These are phyloP conservation scores for Fusarium sp. DNA, from an alignment of 2,329 filamentous ascomycete species.

Conservation along the genomic window DNA sequence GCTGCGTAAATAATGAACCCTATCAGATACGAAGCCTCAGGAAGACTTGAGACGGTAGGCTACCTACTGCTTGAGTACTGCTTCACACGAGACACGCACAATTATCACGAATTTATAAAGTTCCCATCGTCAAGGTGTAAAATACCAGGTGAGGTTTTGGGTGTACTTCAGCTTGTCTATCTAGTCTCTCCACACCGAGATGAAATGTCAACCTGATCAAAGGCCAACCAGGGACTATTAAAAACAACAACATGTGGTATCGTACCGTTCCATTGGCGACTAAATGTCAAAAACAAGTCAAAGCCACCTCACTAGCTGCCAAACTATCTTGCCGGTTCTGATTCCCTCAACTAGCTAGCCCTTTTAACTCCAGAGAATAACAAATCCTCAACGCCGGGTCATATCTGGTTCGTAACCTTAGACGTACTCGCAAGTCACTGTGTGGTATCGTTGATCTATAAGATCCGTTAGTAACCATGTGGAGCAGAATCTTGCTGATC, in stretches of 20 bases:
- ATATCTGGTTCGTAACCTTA: constrained; percentile 28
- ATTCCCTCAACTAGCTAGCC: not conserved
- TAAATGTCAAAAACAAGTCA: constrained; percentile 17
- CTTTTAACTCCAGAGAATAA: constrained; percentile 17
- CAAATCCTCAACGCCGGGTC: not conserved
- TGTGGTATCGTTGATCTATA: constrained; percentile 51
- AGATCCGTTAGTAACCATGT: constrained; percentile 25
- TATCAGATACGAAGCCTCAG: not conserved
- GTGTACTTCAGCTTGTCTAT: not conserved
- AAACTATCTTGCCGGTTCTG: constrained; percentile 16
- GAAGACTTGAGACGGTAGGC: not conserved
- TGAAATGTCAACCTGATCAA: not conserved
- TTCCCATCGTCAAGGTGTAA: not conserved
- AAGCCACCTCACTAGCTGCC: constrained; percentile 5
- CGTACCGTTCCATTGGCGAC: constrained; percentile 11
- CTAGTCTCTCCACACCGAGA: not conserved
- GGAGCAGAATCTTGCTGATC: too few relatives aligned
- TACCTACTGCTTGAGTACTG: not conserved
- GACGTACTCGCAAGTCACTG: constrained; percentile 55
- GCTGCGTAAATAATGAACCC: not conserved
- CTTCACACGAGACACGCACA: not conserved
- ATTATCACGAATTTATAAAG: not conserved
- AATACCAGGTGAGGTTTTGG: not conserved
- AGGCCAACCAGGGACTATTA: not conserved
- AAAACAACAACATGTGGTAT: constrained; percentile 21